phyloP scores from a whole-genome alignment of 2,329 filamentous ascomycete species.

The Pseudopithomyces maydicus region DNA sequence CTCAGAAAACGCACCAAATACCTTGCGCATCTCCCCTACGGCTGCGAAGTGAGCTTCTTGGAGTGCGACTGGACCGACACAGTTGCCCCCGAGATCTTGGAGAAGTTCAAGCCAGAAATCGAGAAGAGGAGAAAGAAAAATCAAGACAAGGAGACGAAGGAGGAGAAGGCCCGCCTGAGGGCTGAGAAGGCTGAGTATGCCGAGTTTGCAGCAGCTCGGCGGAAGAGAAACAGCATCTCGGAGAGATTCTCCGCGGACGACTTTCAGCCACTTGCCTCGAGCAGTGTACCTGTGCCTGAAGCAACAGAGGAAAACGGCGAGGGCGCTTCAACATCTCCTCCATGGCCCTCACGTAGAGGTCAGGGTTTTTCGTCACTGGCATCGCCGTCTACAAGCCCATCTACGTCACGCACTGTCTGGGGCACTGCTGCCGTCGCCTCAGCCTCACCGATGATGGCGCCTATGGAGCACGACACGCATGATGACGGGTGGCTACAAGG shows the following conservation, averaged over 20 bases:
- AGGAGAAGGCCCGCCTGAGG: conserved; percentile 82
- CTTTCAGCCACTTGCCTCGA: conserved; percentile 46
- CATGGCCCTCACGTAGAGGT: conserved; percentile 60
- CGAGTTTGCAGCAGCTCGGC: conserved; percentile 69
- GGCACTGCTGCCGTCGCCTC: conserved; percentile 74
- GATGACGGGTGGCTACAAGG: conserved; percentile 89
- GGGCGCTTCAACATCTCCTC: conserved; percentile 51
- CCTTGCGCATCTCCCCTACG: conserved; percentile 81
- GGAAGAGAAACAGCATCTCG: conserved; percentile 60
- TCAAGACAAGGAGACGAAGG: conserved; percentile 79
- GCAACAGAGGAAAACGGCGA: conserved; percentile 36
- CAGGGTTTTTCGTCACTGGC: conserved; percentile 68
- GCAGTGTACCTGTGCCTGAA: conserved; percentile 32
- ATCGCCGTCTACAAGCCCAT: conserved; percentile 81
- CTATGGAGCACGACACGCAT: conserved; percentile 44
- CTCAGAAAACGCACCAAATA: conserved; percentile 85
- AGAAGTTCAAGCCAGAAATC: conserved; percentile 76
- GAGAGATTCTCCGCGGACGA: conserved; percentile 58
- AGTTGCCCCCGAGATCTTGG: conserved; percentile 75
- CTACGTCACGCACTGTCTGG: conserved; percentile 82
- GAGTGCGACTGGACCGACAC: conserved; percentile 97
- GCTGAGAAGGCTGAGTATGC: conserved; percentile 81
- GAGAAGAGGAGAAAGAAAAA: conserved; percentile 77
- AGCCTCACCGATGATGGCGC: conserved; percentile 60
- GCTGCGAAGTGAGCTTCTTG: conserved; percentile 88